Base-by-base conservation (phyloP, 2,329 filamentous ascomycete species). In the Aureobasidium sp. region DNA sequence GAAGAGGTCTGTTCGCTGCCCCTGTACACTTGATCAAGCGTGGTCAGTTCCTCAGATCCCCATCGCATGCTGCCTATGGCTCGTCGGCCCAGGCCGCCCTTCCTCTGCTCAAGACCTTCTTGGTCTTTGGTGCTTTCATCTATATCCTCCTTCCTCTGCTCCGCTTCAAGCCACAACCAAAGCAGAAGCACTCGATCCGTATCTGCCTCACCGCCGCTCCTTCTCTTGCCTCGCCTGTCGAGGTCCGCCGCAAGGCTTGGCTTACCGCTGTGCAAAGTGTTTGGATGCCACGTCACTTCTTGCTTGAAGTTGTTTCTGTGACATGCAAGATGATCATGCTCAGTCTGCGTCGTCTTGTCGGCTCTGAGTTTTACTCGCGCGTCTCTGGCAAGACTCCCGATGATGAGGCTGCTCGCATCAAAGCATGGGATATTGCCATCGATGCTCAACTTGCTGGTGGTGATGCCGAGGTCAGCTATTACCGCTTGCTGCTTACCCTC, bases 401-500 rank as follows among this genome's bases (percentile, higher is more conserved):
- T 63, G 87, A 96, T 72, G 93, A 97, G 73, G 84, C 83, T 57
- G 92, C 90, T 7, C 85, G 93, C 31, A 83, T 96, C 69, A 94
- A 96, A 76, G 90, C 91, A 0, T 97, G 93, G 93, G 84, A 88
- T 37, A 96, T 96, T 69, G 92, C 92, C 15, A 83, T 97, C 61
- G 93, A 97, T 74, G 91, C 93, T 29, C 93, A 97, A 73, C 82
- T 97, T 22, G 90, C 90, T 11, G 93, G 93, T 45, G 92, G 93
- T 15, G 93, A 97, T 74, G 84, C 87, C 9, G 90, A 96, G 72
- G 89, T 97, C 68, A 96, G 88, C 79, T 91, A 89, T 74, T 91
- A 90, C 73, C 86, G 93, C 55, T 80, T 97, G 36, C 84, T 93
- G 0, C 79, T 97, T 55, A 96, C 92, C 0, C 81, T 97, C 29